phyloP scores from a whole-genome alignment of 441 rosid species.

The Jatropha multifida region DNA sequence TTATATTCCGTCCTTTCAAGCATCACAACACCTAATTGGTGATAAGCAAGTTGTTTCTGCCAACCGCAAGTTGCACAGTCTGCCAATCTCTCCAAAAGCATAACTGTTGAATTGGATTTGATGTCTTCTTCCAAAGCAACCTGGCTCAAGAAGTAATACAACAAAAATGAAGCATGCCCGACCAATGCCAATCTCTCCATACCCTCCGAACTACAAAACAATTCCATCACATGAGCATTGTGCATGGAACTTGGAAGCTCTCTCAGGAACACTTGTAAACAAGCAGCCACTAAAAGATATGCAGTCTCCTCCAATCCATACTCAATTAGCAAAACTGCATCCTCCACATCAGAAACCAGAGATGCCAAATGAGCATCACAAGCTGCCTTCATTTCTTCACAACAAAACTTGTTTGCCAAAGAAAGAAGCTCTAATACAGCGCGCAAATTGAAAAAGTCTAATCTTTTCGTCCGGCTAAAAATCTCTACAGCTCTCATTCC shows the following conservation, averaged over 20 bases:
- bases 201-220: conserved; percentile 68
- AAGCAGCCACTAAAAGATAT: conserved; percentile 74
- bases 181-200: conserved; percentile 59
- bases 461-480: conserved; percentile 64
- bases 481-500: conserved; percentile 77
- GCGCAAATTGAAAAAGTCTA: conserved; percentile 47
- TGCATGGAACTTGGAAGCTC: conserved; percentile 78
- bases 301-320: conserved; percentile 83
- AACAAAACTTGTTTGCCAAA: conserved; percentile 81
- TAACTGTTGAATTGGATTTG: conserved; percentile 81
- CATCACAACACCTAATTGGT: conserved; percentile 89
- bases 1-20: conserved; percentile 83
- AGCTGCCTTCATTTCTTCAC: conserved; percentile 78
- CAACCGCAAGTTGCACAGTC: conserved; percentile 74
- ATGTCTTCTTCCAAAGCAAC: conserved; percentile 78
- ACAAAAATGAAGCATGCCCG: conserved; percentile 80
- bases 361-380: conserved; percentile 78
- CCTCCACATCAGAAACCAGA: conserved; percentile 55
- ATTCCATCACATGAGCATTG: conserved; percentile 53
- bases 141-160: conserved; percentile 87
- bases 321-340: conserved; percentile 69
- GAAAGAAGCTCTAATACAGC: conserved; percentile 78
- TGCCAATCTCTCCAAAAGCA: conserved; percentile 81
- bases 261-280: conserved; percentile 82
- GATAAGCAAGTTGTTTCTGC: conserved; percentile 87